These are phyloP conservation scores for Achaetomiella virescens DNA, from an alignment of 495 filamentous ascomycete genomes.

Conservation along the genomic window DNA sequence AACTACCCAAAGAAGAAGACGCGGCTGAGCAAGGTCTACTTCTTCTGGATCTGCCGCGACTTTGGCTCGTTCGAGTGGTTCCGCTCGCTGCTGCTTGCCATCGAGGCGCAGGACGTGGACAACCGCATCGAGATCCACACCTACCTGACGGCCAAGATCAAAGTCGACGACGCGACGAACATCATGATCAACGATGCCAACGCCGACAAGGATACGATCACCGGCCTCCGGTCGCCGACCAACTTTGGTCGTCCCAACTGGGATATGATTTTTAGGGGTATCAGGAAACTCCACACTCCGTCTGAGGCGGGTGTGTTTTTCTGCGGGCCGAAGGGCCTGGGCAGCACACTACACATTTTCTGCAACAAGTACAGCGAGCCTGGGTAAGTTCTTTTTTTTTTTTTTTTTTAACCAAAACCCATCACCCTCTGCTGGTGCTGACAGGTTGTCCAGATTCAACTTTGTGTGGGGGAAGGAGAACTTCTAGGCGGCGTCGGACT, in stretches of 20 bases:
- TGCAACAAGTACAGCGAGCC: slow-evolving; percentile 75
- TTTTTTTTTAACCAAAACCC: no score
- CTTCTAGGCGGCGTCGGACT: slow-evolving; percentile 44
- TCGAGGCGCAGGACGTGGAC: slow-evolving; percentile 77
- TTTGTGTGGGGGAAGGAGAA: slow-evolving; percentile 75
- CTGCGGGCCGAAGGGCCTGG: slow-evolving; percentile 67
- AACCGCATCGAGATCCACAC: slow-evolving; percentile 73
- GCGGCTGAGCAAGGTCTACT: slow-evolving; percentile 70
- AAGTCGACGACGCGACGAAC: slow-evolving; percentile 70
- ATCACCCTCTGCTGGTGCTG: neutral
- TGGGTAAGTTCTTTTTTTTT: slow-evolving; percentile 43
- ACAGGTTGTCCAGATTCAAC: slow-evolving; percentile 38
- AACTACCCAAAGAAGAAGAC: slow-evolving; percentile 73
- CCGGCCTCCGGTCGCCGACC: slow-evolving; percentile 65
- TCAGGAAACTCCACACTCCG: slow-evolving; percentile 63
- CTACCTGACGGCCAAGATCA: slow-evolving; percentile 71
- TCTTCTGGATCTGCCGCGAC: slow-evolving; percentile 79
- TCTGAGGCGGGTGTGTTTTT: slow-evolving; percentile 77
- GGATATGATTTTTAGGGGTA: slow-evolving; percentile 72
- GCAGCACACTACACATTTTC: slow-evolving; percentile 62
- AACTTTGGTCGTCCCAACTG: slow-evolving; percentile 76
- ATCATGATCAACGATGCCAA: slow-evolving; percentile 83
- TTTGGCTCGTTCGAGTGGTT: slow-evolving; percentile 81
- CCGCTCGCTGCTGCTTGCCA: slow-evolving; percentile 67
- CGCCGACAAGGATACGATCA: slow-evolving; percentile 70